These are phyloP conservation scores for Spathaspora sp. DNA, from an alignment of 805 yeast species.

Conservation along the genomic window DNA sequence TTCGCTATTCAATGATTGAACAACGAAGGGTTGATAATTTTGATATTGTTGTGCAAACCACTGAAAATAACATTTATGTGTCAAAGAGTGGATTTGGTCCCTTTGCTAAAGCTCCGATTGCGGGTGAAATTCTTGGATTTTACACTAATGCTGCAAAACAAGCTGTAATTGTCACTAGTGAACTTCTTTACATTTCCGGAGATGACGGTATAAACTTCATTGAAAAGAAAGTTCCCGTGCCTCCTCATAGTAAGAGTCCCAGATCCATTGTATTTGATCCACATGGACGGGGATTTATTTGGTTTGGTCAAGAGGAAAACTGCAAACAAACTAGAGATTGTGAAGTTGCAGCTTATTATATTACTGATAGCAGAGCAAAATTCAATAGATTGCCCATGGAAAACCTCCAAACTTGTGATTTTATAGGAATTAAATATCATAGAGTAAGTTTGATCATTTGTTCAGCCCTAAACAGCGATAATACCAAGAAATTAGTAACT, in stretches of 20 bases:
- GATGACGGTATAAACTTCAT: constrained; percentile 65
- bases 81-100: constrained; percentile 53
- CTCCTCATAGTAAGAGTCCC: constrained; percentile 32
- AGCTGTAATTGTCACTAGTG: constrained; percentile 50
- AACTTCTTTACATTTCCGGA: constrained; percentile 51
- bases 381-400: constrained; percentile 56
- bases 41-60: constrained; percentile 50
- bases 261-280: constrained; percentile 58
- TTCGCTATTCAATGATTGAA: constrained; percentile 53
- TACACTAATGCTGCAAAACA: constrained; percentile 57
- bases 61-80: constrained; percentile 52
- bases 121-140: constrained; percentile 28
- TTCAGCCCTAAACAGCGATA: constrained; percentile 21
- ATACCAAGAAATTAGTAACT: constrained; percentile 30
- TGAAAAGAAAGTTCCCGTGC: constrained; percentile 47
- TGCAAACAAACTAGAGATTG: constrained; percentile 51
- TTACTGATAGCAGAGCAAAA: constrained; percentile 62
- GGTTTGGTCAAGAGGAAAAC: constrained; percentile 62
- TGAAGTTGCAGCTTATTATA: constrained; percentile 52
- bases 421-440: constrained; percentile 52
- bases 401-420: constrained; percentile 60
- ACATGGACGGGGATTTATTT: constrained; percentile 56
- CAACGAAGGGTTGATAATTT: constrained; percentile 24
- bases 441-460: constrained; percentile 63
- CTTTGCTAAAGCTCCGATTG: constrained; percentile 28